Evolutionary conservation across 1,139 yeast genomes (phyloP).

Genomic region (Debaryomyces nepalensis): DNA sequence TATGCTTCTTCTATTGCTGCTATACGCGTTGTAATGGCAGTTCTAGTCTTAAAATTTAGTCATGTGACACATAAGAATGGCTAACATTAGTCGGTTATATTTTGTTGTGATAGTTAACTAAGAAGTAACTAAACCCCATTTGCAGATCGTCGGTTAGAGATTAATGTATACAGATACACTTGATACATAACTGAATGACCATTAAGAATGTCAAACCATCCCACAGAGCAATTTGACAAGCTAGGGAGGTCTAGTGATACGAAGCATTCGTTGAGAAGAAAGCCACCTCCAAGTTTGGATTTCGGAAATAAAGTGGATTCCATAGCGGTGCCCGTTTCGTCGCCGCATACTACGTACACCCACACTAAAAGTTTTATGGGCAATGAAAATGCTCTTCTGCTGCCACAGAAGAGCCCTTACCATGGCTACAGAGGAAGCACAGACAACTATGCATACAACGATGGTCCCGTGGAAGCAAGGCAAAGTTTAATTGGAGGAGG

Average conservation of each 20-base stretch:
- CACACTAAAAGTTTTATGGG: too few relatives aligned
- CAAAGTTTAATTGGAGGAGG: conserved; percentile 4
- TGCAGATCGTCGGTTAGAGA: not conserved
- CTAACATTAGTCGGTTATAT: conserved; percentile 3
- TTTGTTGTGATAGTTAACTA: not conserved
- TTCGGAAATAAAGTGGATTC: not conserved
- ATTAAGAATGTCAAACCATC: conserved; percentile 7
- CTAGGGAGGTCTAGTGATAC: conserved; percentile 5
- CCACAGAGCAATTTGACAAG: not conserved
- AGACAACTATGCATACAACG: conserved; percentile 3
- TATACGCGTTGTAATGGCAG: conserved; percentile 8
- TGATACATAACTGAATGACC: conserved; percentile 1
- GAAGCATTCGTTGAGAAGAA: conserved; percentile 31
- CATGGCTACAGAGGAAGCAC: not conserved
- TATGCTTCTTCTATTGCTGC: not conserved
- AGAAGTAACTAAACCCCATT: not conserved
- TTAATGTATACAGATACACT: not conserved
- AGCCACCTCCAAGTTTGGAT: conserved; percentile 33
- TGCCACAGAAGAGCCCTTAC: not conserved
- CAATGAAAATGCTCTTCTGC: not conserved
- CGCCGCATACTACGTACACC: too few relatives aligned
- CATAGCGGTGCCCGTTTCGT: not conserved
- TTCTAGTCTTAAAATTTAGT: conserved; percentile 3
- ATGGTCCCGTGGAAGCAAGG: not conserved
- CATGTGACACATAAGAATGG: conserved; percentile 7